phyloP scores from a whole-genome alignment of 2,329 filamentous ascomycete genomes.

The Cercospora zeina region DNA sequence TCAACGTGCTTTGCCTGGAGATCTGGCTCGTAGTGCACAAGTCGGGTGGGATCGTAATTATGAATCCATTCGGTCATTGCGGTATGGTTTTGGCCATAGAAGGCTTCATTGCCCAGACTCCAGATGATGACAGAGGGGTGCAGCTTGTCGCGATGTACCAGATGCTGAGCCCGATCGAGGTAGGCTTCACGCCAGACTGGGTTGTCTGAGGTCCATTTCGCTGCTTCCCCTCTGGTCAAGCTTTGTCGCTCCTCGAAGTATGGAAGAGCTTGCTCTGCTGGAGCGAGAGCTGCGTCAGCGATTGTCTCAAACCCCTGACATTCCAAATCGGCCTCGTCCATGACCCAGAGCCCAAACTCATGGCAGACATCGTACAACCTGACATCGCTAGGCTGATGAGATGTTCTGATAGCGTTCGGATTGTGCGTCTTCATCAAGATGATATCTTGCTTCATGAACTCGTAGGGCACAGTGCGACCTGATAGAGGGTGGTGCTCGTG shows the following conservation, averaged over 20 bases:
- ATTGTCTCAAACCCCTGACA: constrained; percentile 49
- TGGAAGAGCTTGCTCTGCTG: constrained; percentile 58
- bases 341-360: constrained; percentile 67
- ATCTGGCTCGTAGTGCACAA: constrained; percentile 69
- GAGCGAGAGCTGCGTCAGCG: constrained; percentile 29
- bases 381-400: constrained; percentile 67
- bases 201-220: constrained; percentile 62
- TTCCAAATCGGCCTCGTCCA: constrained; percentile 57
- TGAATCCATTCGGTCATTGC: constrained; percentile 67
- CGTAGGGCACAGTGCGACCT: constrained; percentile 63
- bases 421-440: constrained; percentile 70
- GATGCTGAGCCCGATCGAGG: constrained; percentile 63
- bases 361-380: constrained; percentile 62
- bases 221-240: constrained; percentile 56
- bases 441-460: constrained; percentile 63
- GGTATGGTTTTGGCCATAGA: constrained; percentile 67
- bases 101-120: constrained; percentile 73
- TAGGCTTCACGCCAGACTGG: constrained; percentile 64
- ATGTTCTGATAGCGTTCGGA: constrained; percentile 68
- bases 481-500: constrained; percentile 68
- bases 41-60: constrained; percentile 57
- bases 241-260: constrained; percentile 48
- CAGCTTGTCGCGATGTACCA: constrained; percentile 69
- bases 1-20: constrained; percentile 60
- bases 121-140: constrained; percentile 70